phyloP scores from a whole-genome alignment of 73 alveolate genomes.

The Paraurostyla sp. region DNA sequence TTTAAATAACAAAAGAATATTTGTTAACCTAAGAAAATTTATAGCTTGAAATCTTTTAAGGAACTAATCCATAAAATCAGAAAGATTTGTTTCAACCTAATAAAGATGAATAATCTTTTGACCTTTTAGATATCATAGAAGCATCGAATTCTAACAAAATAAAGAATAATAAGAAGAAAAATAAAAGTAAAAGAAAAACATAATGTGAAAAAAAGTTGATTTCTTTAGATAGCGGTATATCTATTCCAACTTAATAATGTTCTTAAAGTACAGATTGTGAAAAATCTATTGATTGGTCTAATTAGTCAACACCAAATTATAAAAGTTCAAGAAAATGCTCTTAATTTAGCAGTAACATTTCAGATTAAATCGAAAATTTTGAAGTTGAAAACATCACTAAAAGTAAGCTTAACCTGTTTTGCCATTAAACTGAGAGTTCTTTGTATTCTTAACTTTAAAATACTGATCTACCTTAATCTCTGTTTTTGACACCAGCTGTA shows the following conservation, averaged over 20 bases:
- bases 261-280: conserved; percentile 26
- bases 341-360: not conserved
- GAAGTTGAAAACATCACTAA: not conserved
- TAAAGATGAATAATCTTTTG: not conserved
- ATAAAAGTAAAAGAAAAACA: not conserved
- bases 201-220: not conserved
- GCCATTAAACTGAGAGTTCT: too few species aligned
- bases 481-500: not conserved
- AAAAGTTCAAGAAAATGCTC: conserved; percentile 26
- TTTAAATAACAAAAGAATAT: not conserved
- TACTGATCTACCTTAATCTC: too few species aligned
- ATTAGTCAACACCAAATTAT: conserved; percentile 15
- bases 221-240: too few species aligned
- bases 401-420: too few species aligned
- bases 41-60: not conserved
- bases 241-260: not conserved
- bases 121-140: not conserved
- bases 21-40: not conserved
- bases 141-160: not conserved
- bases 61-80: not conserved
- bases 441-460: too few species aligned
- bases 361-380: not conserved
- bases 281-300: conserved; percentile 38
- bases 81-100: not conserved
- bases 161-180: not conserved